Conservation (phyloP, 331 rosid genomes). For the Erythrophleum ivorense region DNA sequence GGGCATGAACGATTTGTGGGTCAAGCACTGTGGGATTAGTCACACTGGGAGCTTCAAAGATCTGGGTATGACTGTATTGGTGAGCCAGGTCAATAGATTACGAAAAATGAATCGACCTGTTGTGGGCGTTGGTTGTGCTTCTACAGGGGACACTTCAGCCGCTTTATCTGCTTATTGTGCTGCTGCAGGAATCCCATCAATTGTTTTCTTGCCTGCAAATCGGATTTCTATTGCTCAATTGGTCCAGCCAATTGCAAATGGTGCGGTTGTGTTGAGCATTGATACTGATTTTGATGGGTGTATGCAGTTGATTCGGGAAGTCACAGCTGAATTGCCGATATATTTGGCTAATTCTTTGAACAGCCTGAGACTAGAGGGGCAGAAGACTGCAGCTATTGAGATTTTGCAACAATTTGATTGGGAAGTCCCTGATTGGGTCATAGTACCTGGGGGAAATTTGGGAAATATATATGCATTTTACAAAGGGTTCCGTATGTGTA, state of each 20-base stretch:
- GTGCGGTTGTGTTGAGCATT: slow-evolving; percentile 72
- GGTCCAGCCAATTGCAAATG: slow-evolving; percentile 86
- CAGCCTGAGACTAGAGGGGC: slow-evolving; percentile 80
- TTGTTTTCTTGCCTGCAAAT: slow-evolving; percentile 68
- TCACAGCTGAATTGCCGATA: slow-evolving; percentile 70
- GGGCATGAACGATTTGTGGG: slow-evolving; percentile 79
- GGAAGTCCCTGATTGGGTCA: slow-evolving; percentile 89
- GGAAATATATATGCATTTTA: slow-evolving; percentile 86
- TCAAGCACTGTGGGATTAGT: slow-evolving; percentile 80
- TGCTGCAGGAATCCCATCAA: slow-evolving; percentile 68
- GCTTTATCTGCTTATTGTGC: slow-evolving; percentile 81
- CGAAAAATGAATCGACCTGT: slow-evolving; percentile 67
- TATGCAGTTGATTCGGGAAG: slow-evolving; percentile 75
- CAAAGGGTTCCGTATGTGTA: slow-evolving; percentile 77
- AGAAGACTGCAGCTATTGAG: slow-evolving; percentile 82
- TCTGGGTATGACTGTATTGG: slow-evolving; percentile 81
- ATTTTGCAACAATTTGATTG: slow-evolving; percentile 85
- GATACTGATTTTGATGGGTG: slow-evolving; percentile 87
- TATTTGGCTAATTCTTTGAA: slow-evolving; percentile 75
- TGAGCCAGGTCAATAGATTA: slow-evolving; percentile 75
- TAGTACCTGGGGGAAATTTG: slow-evolving; percentile 76
- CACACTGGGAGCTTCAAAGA: slow-evolving; percentile 85
- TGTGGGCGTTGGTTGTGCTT: slow-evolving; percentile 79
- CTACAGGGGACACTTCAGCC: slow-evolving; percentile 79
- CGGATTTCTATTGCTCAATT: slow-evolving; percentile 67